Base-by-base conservation (phyloP, 192 early-diverging fungal genomes). In the Umbelopsis sp. region DNA sequence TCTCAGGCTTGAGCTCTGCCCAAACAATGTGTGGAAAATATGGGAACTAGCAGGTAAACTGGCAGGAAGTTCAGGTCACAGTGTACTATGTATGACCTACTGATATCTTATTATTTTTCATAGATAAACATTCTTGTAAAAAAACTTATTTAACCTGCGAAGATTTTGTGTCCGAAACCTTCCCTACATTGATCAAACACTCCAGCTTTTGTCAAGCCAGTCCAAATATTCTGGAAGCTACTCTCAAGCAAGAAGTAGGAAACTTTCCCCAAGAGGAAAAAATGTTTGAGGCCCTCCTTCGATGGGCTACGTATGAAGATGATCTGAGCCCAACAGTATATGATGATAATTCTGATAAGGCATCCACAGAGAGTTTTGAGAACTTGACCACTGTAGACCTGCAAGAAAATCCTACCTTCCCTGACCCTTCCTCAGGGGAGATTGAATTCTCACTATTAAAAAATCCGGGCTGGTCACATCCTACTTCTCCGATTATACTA, bases 11-110 rank as follows among this genome's bases (percentile, higher is more conserved):
- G 77, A 79, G 22, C 16, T 82, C 4, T 71, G 36, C 24, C 10
- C 32, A 24, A 65, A 62, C 20, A 79, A 76, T 34, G 68, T 82
- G 11, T 82, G 81, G 81, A 47, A 59, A 20, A 74, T 71, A 24
- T 82, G 81, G 81, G 71, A 50, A 17, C 41, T 70, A 32, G 77
- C 81, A 50, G 78, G 78, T 80, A 76, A 65, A 29, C 43, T 43
- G 3, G 20, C 32, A 20, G 22, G 41, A 54, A 32, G 38, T 41
- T 41, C 38, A 41, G 8, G 12, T 38, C 8, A 38, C 36, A 38
- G 36, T 45, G 50, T n/a, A n/a, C n/a, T n/a, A n/a, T n/a, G n/a
- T n/a, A n/a, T n/a, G n/a, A n/a, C n/a, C n/a, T 29, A 65, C 14
- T 32, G 16, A 67, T 47, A 8, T 9, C 22, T 47, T 20, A 24